Evolutionary conservation across 805 yeast species (phyloP).

Genomic region (Lachancea sp.): DNA sequence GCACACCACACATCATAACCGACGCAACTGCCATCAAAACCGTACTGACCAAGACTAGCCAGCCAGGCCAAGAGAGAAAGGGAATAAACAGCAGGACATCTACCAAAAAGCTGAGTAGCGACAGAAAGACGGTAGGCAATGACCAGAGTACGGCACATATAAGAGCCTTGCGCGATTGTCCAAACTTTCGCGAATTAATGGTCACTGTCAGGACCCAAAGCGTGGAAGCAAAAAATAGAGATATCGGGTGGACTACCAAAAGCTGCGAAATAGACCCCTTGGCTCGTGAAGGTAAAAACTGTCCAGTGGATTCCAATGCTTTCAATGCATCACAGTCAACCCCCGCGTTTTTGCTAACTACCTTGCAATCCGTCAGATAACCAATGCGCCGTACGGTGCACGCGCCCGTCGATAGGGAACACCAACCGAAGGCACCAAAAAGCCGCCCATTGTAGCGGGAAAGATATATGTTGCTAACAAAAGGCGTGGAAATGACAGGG

Average conservation of each 20-base stretch:
- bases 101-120: constrained; percentile 69
- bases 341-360: background rate
- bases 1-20: constrained; percentile 61
- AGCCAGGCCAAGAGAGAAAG: constrained; percentile 73
- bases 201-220: constrained; percentile 38
- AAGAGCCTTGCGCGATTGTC: constrained; percentile 38
- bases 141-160: constrained; percentile 52
- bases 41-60: constrained; percentile 71
- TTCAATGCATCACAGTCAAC: background rate
- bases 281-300: constrained; percentile 53
- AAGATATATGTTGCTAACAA: constrained; percentile 43
- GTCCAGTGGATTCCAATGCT: constrained; percentile 16
- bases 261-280: constrained; percentile 53
- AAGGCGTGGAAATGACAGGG: constrained; percentile 56
- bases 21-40: constrained; percentile 58
- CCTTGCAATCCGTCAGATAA: constrained; percentile 10
- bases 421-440: constrained; percentile 71
- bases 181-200: constrained; percentile 36
- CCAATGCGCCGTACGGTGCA: constrained; percentile 23
- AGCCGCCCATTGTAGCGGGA: constrained; percentile 43
- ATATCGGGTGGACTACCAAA: constrained; percentile 61
- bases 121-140: constrained; percentile 59
- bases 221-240: constrained; percentile 48
- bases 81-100: constrained; percentile 77
- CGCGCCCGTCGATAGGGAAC: constrained; percentile 28